These are phyloP conservation scores for Physcomitrellopsis africana DNA, from an alignment of 225 moss, liverwort and hornwort species.

Conservation along the genomic window DNA sequence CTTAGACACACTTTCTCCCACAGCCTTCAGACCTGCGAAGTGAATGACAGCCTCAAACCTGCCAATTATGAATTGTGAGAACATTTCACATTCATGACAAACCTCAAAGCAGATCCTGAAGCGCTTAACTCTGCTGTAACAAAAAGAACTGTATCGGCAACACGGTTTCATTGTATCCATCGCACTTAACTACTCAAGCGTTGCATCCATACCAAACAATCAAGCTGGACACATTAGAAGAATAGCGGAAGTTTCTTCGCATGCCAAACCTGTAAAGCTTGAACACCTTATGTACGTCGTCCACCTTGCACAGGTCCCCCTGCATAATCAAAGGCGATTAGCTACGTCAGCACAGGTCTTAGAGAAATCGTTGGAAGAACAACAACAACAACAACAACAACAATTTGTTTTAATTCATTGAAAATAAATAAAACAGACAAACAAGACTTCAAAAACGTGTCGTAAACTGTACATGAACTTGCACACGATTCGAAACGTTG, in stretches of 20 bases:
- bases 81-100: neutral
- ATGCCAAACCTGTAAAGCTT: slow-evolving; percentile 38
- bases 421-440: neutral
- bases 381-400: too few species aligned
- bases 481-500: neutral
- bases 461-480: neutral
- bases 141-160: slow-evolving; percentile 8
- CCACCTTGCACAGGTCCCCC: slow-evolving; percentile 54
- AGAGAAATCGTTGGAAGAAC: neutral
- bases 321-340: slow-evolving; percentile 25
- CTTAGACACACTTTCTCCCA: slow-evolving; percentile 85
- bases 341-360: slow-evolving; percentile 11
- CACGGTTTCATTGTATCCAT: slow-evolving; percentile 7
- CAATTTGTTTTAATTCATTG: too few species aligned
- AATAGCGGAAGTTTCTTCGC: neutral
- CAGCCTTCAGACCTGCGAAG: slow-evolving; percentile 93
- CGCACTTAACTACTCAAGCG: neutral
- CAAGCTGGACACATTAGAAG: neutral
- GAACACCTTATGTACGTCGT: slow-evolving; percentile 50
- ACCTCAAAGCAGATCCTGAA: neutral
- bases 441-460: neutral
- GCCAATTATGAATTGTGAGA: slow-evolving; percentile 35
- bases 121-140: slow-evolving; percentile 1
- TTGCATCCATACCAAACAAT: neutral
- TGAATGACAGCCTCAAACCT: slow-evolving; percentile 96